These are phyloP conservation scores for Colletotrichum sp. DNA, from an alignment of 2,329 filamentous ascomycete genomes.

Conservation along the genomic window DNA sequence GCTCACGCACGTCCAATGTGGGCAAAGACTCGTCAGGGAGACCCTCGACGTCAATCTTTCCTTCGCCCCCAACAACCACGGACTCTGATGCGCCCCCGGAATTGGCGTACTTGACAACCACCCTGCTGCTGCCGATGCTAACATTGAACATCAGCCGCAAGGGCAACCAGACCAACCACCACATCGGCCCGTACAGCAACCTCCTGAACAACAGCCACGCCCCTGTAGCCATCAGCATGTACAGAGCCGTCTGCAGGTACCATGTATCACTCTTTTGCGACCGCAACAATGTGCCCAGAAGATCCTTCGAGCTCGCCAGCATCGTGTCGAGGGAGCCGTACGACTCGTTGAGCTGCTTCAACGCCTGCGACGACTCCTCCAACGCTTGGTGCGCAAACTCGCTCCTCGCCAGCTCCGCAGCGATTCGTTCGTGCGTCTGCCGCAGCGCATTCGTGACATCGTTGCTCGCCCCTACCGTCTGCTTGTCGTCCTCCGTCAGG, in stretches of 20 bases:
- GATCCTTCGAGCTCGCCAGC: slow-evolving; percentile 73
- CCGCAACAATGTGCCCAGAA: slow-evolving; percentile 79
- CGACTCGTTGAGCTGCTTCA: slow-evolving; percentile 79
- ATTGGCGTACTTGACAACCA: slow-evolving; percentile 43
- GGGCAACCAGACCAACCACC: slow-evolving; percentile 88
- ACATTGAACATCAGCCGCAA: slow-evolving; percentile 69
- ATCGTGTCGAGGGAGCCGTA: slow-evolving; percentile 83
- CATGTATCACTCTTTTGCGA: slow-evolving; percentile 97
- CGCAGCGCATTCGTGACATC: slow-evolving; percentile 86
- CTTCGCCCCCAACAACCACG: slow-evolving; percentile 28
- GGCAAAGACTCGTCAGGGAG: slow-evolving; percentile 48
- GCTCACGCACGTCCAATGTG: slow-evolving; percentile 50
- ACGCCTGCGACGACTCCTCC: slow-evolving; percentile 79
- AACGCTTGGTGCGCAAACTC: slow-evolving; percentile 91
- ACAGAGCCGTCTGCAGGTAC: slow-evolving; percentile 93
- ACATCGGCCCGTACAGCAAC: slow-evolving; percentile 85
- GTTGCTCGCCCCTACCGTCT: slow-evolving; percentile 74
- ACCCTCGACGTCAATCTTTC: slow-evolving; percentile 35
- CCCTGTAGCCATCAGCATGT: slow-evolving; percentile 78
- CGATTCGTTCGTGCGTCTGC: slow-evolving; percentile 86
- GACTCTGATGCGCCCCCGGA: slow-evolving; percentile 22
- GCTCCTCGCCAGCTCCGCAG: slow-evolving; percentile 82
- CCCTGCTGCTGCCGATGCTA: slow-evolving; percentile 59
- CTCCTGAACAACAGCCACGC: slow-evolving; percentile 87
- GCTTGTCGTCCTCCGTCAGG: slow-evolving; percentile 70